A percentile compares a stretch with the other conserved stretches of the same genome.
Conservation (phyloP, 352 stramenopile species). For the Phytophthora constricta region DNA sequence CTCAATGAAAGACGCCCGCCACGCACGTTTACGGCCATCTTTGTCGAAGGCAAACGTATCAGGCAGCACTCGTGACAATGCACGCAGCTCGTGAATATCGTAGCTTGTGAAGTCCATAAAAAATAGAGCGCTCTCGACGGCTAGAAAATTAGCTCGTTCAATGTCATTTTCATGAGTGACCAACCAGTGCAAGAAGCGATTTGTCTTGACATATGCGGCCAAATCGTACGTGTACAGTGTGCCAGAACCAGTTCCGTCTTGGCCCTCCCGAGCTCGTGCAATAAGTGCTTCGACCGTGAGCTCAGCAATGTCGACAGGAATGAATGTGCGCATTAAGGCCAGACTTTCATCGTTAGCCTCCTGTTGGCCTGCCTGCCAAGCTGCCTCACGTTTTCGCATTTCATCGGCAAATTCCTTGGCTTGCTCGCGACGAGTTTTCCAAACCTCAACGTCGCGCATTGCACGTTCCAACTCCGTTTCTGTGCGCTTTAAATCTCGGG, state of each 20-base stretch:
- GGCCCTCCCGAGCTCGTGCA: constrained; percentile 37
- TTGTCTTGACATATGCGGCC: constrained; percentile 80
- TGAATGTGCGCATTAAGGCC: constrained; percentile 47
- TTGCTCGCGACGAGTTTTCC: constrained; percentile 62
- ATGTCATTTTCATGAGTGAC: constrained; percentile 79
- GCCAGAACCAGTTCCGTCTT: constrained; percentile 15
- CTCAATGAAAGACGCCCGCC: constrained; percentile 68
- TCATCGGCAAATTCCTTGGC: constrained; percentile 65
- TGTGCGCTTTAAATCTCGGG: constrained; percentile 58
- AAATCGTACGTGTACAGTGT: constrained; percentile 82
- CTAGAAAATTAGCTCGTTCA: constrained; percentile 72
- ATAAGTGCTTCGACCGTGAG: constrained; percentile 64
- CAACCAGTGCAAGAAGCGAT: constrained; percentile 79
- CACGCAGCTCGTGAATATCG: constrained; percentile 75
- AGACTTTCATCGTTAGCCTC: constrained; percentile 52
- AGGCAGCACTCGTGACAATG: constrained; percentile 55
- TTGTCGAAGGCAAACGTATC: constrained; percentile 79
- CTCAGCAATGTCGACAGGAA: constrained; percentile 65
- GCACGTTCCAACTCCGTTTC: constrained; percentile 61
- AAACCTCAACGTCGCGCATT: constrained; percentile 70
- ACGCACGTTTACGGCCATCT: constrained; percentile 68
- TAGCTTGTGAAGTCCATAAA: constrained; percentile 75
- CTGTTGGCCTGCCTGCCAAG: constrained; percentile 50
- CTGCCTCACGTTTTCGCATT: constrained; percentile 53
- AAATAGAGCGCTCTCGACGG: constrained; percentile 58